Evolutionary conservation across 2,329 filamentous ascomycete genomes (phyloP), one percentile per base, ranked within the genome.

Genomic region (Ambrosiella cleistominuta): DNA sequence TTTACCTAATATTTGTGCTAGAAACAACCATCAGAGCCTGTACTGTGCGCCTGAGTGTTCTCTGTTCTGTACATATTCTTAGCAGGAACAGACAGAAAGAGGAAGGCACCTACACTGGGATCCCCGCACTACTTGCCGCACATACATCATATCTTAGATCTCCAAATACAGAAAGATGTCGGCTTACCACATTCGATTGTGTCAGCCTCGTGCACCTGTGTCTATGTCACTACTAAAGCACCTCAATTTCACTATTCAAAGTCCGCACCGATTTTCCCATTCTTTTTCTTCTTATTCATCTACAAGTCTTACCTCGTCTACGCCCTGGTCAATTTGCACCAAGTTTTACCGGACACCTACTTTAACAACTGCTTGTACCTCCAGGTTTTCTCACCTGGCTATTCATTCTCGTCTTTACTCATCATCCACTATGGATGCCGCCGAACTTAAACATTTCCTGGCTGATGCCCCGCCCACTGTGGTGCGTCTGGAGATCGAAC

Each of bases 391-490:
- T 7, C 17, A 38, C 38, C 52, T 44, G 19, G 37, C 19, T 45
- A 51, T 52, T 50, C 57, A 42, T 54, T 54, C 56, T 59, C 61
- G 49, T 45, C 56, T 67, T 65, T 67, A 66, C 51, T 63, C 64
- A 63, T 69, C 67, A 15, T 64, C 67, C 65, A 73, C 68, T 63
- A 82, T 84, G 78, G 74, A 81, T 64, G 70, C 77, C 60, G 70
- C 77, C 64, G 80, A 83, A 63, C 73, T 83, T 62, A 74, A 75
- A 69, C 85, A 95, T 68, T 96, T 95, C 70, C 78, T 95, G 61
- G 90, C 93, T 52, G 93, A 98, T 70, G 83, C 85, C 63, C 93
- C 93, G 51, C 93, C 93, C 0, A 86, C 83, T 54, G 81, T 96
- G 59, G 91, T 96, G 60, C 82, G 84, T 53, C 80, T 98, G 54